Percentiles rank a stretch among this genome's conserved stretches.
phyloP scores from a whole-genome alignment of 1,139 yeast genomes.

The Kluyveromyces sp. region DNA sequence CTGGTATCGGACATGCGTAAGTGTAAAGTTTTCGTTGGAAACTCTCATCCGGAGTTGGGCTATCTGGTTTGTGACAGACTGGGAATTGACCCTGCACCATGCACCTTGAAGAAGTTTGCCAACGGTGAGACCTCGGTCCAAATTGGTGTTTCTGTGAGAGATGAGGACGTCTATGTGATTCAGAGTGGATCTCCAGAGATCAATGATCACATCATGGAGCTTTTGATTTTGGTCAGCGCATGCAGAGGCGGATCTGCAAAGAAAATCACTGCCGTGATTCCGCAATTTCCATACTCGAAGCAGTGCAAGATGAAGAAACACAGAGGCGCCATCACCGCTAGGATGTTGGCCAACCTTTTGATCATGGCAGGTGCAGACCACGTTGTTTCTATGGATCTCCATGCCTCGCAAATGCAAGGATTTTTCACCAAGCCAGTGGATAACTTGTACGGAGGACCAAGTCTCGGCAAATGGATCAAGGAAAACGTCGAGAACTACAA shows the following conservation, averaged over 20 bases:
- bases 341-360: constrained; percentile 92
- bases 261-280: constrained; percentile 93
- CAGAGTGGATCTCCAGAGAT: constrained; percentile 87
- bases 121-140: constrained; percentile 97
- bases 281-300: constrained; percentile 95
- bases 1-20: constrained; percentile 61
- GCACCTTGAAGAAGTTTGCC: constrained; percentile 82
- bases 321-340: constrained; percentile 98
- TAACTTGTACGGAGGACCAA: constrained; percentile 92
- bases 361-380: constrained; percentile 99
- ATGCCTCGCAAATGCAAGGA: constrained; percentile 99
- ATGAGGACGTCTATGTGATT: constrained; percentile 92
- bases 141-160: constrained; percentile 90
- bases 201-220: constrained; percentile 95
- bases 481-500: constrained; percentile 79
- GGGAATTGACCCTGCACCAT: constrained; percentile 94
- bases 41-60: constrained; percentile 93
- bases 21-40: constrained; percentile 93
- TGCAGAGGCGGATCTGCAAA: constrained; percentile 97
- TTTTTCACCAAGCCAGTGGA: constrained; percentile 96
- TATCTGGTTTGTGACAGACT: constrained; percentile 79
- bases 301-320: constrained; percentile 98
- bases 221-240: constrained; percentile 85
- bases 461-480: constrained; percentile 92
- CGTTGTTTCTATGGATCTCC: constrained; percentile 95